phyloP scores from a whole-genome alignment of 78 protist genomes.

The Dictyostelium brefeldianum region DNA sequence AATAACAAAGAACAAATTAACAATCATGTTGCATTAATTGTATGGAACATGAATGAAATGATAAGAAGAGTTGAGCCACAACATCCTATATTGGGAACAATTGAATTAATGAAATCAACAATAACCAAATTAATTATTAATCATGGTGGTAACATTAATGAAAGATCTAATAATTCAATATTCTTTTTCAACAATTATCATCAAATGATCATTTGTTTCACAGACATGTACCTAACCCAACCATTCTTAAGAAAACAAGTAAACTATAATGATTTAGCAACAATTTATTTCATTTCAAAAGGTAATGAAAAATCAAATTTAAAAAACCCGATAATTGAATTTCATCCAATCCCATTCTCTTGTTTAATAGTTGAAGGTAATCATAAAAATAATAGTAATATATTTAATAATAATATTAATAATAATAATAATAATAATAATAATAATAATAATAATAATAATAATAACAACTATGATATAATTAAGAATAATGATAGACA shows the following conservation, averaged over 20 bases:
- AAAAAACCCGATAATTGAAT: not conserved
- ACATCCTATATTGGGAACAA: not conserved
- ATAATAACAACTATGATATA: no score
- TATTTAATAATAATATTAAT: not conserved
- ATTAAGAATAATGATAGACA: no score
- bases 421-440: not conserved
- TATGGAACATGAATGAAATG: not conserved
- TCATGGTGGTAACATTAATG: not conserved
- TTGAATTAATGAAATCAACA: not conserved
- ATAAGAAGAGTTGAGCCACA: not conserved
- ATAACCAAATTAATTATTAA: not conserved
- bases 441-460: not conserved
- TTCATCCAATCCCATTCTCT: conserved; percentile 12
- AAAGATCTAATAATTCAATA: not conserved
- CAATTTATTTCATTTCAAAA: not conserved
- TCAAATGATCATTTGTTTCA: conserved; percentile 9
- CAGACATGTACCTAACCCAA: not conserved
- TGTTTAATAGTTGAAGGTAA: not conserved
- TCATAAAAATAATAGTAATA: not conserved
- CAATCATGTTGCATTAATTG: not conserved
- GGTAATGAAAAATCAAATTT: not conserved
- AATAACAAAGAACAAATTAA: not conserved
- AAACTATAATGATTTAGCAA: conserved; percentile 6
- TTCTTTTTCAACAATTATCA: conserved; percentile 10
- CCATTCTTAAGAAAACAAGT: conserved; percentile 1